phyloP scores from a whole-genome alignment of 1,284 basidiomycete species.

The Austroboletus niveus region DNA sequence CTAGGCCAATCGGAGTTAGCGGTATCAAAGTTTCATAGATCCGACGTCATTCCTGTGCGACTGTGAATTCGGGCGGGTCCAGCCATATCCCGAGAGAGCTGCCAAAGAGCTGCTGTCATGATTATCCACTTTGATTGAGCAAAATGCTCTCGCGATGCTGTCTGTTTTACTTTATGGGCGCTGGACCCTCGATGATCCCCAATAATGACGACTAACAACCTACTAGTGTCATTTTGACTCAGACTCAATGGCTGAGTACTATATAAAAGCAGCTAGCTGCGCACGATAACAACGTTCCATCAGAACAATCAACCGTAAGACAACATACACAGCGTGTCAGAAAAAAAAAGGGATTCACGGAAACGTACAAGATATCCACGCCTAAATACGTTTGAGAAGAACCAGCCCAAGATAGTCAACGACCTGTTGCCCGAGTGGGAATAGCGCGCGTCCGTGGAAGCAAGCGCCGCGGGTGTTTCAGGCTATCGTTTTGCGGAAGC shows the following conservation, averaged over 20 bases:
- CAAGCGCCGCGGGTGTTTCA: slow-evolving; percentile 7
- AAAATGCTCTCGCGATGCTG: too few species aligned
- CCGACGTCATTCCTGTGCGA: background rate
- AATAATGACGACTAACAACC: too few species aligned
- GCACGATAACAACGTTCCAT: background rate
- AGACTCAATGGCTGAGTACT: too few species aligned
- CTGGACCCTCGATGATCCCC: too few species aligned
- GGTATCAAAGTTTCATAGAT: background rate
- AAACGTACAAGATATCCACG: background rate
- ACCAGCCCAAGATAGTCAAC: background rate
- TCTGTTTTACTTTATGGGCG: too few species aligned
- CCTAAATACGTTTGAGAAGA: background rate
- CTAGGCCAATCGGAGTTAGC: background rate
- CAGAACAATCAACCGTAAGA: background rate
- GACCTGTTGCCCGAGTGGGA: background rate
- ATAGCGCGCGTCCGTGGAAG: background rate
- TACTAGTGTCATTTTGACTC: too few species aligned
- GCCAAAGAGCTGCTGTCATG: background rate
- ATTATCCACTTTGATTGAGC: too few species aligned
- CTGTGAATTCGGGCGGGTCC: background rate
- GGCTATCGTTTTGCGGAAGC: background rate
- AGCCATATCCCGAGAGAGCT: background rate
- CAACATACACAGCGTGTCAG: background rate
- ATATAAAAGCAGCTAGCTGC: background rate
- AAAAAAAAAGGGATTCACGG: slow-evolving; percentile 2